A percentile compares a stretch with the other conserved stretches of the same genome.
Evolutionary conservation across 1,139 yeast species (phyloP).

Genomic region (Geotrichum europaeum): DNA sequence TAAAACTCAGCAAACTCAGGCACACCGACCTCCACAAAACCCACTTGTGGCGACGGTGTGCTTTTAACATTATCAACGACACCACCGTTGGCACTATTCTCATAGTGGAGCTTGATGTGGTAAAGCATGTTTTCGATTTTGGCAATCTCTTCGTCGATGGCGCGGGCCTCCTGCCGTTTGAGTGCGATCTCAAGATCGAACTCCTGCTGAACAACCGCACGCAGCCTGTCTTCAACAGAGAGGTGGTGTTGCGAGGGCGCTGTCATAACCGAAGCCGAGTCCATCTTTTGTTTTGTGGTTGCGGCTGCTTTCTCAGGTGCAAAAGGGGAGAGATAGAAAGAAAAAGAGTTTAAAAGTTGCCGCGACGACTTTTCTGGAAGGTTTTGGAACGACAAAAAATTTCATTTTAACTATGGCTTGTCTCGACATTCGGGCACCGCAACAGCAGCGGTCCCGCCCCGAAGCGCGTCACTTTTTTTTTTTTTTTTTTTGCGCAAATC

Average conservation of each 20-base stretch:
- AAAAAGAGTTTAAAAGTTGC: neutral
- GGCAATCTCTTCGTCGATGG: slow-evolving; percentile 56
- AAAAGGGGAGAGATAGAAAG: neutral
- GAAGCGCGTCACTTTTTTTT: neutral
- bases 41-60: neutral
- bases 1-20: slow-evolving; percentile 47
- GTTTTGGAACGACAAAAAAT: neutral
- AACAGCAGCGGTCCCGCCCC: neutral
- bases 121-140: slow-evolving; percentile 56
- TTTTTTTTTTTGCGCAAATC: neutral
- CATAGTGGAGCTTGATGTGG: slow-evolving; percentile 29
- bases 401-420: neutral
- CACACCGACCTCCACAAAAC: slow-evolving; percentile 38
- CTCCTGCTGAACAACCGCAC: slow-evolving; percentile 38
- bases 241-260: neutral
- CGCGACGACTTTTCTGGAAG: neutral
- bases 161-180: slow-evolving; percentile 58
- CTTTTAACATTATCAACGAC: neutral
- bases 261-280: neutral
- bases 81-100: slow-evolving; percentile 15
- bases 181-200: slow-evolving; percentile 65
- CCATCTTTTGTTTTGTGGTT: neutral
- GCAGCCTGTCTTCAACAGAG: slow-evolving; percentile 3
- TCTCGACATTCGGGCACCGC: neutral
- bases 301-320: neutral